Evolutionary conservation across 345 rosid genomes (phyloP), one percentile per base, ranked within the genome.

Genomic region (Laguncularia racemosa): DNA sequence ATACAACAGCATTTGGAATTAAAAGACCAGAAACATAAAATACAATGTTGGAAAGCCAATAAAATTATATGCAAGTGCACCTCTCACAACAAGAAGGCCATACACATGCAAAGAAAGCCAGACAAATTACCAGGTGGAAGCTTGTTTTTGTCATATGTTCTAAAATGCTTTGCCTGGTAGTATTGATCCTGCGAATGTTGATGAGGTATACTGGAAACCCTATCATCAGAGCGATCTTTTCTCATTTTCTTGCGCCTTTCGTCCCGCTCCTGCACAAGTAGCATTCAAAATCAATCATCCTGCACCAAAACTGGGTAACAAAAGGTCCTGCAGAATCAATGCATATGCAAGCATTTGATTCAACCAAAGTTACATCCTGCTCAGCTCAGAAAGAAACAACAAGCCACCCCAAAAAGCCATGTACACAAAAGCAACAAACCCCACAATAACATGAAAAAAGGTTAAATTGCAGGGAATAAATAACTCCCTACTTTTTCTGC

Each of bases 161-260:
- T 85, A 6, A 62, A 47, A 59, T 73, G 77, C 59, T 68, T 82
- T 11, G 69, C 61, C 61, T 76, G 85, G 57, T 71, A 70, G 60
- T 56, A 75, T 10, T 79, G 83, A 46, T 84, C 89, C 28, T 77
- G 71, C 50, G 63, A 69, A 48, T 63, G 64, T 40, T 73, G 86
- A 70, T 77, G 90, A 75, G 85, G 73, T 46, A 65, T 70, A 58
- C 66, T 78, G 13, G 66, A 23, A 53, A 83, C 69, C 64, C 77
- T 76, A 50, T 86, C 96, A 66, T 81, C 84, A 13, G 75, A 61
- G 14, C 76, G 71, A 5, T 85, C 93, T 69, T 48, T 76, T 73
- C 73, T 90, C 86, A 90, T 59, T 53, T 88, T 78, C 70, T 79
- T 83, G 55, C 75, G 83, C 71, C 99, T 84, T 79, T 95, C 99